Evolutionary conservation across 352 stramenopile species (phyloP), one percentile per base, ranked within the genome.

Genomic region (Paralagenidium karlingii): DNA sequence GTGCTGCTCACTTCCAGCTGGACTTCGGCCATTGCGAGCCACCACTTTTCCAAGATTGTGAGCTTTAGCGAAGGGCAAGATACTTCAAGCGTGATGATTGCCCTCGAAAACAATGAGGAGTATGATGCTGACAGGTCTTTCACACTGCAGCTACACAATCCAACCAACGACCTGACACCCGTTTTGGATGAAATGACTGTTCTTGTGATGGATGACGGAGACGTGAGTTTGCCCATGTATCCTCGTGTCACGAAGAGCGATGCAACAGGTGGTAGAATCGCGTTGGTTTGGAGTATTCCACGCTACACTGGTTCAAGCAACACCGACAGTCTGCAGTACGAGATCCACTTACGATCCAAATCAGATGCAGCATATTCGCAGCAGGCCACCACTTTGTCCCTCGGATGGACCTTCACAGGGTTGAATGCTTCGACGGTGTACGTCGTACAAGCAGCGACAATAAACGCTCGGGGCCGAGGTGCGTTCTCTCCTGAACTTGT

Each of bases 181-280:
- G 48, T 28, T 11, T 22, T 27, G 8, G 31, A 38, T 12, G 41
- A 26, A 8, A 47, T 63, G 37, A 54, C 38, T 0, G 22, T 77
- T 8, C 32, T 27, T 6, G 43, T 81, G 16, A 6, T 41, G 3
- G 63, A 77, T 31, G 50, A 58, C 43, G 61, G 63, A 3, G 58
- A 70, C 20, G 24, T 64, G n/a, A 68, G 67, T 40, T 24, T 58
- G 9, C 51, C 67, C 22, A 61, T 53, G n/a, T 43, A 24, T 9
- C 55, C 60, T 9, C 9, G 20, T 19, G 11, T 62, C 1, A 12
- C 8, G 1, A 16, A 32, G 21, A 25, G 29, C 12, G 29, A 21
- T 6, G 25, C 37, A 0, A 63, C 45, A 20, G 63, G 66, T 12
- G 63, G 63, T 15, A 59, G 44, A 4, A 54, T 77, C 8, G 18